Evolutionary conservation across 75 land plant species (phyloP).

Genomic region (Ceratopteris richardii): DNA sequence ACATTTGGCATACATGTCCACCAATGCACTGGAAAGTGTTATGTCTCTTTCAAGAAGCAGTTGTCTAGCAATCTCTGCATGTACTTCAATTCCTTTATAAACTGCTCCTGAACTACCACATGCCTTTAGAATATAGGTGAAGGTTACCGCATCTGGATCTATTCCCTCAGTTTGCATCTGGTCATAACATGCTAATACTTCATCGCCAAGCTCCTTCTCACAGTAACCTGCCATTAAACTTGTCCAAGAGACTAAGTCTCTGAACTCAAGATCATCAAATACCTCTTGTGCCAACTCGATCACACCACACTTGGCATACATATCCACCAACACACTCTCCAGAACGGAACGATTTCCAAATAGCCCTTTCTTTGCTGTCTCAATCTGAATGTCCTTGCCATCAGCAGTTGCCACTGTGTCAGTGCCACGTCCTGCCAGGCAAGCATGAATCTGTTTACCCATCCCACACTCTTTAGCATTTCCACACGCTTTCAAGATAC

Average conservation of each 20-base stretch:
- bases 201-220: constrained; percentile 31
- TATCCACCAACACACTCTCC: constrained; percentile 35
- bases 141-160: constrained; percentile 31
- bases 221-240: constrained; percentile 45
- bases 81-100: constrained; percentile 45
- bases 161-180: constrained; percentile 24
- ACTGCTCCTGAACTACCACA: constrained; percentile 38
- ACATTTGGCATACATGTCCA: constrained; percentile 66
- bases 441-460: too few species aligned
- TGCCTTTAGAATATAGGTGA: constrained; percentile 16
- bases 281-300: constrained; percentile 16
- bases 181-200: constrained; percentile 28
- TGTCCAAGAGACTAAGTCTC: constrained; percentile 45
- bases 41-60: constrained; percentile 18
- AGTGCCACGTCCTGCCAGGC: too few species aligned
- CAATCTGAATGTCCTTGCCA: constrained; percentile 32
- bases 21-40: constrained; percentile 48
- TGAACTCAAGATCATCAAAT: constrained; percentile 26
- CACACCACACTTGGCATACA: constrained; percentile 45
- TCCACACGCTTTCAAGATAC: too few species aligned
- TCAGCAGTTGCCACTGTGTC: too few species aligned
- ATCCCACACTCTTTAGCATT: too few species aligned
- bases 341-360: background rate
- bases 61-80: constrained; percentile 36
- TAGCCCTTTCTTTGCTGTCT: constrained; percentile 17